Base-by-base conservation (phyloP, 1,284 basidiomycete genomes). In the Macrocystidia cucumis region DNA sequence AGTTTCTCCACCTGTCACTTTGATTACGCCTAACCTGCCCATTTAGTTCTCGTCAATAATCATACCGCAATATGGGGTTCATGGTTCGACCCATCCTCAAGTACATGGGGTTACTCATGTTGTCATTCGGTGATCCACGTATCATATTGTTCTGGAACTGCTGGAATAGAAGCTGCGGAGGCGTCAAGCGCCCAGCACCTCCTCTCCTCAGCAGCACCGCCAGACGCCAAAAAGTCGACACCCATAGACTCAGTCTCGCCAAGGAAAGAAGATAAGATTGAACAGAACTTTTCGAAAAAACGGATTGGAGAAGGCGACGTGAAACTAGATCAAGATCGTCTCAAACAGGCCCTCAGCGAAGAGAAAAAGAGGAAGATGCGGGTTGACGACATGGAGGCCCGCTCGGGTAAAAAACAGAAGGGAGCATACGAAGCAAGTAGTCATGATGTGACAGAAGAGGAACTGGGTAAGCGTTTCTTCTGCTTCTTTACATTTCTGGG, bases 1-100 rank as follows among this genome's bases (percentile, higher is more conserved):
- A n/a, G n/a, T n/a, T n/a, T n/a, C 9, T 31, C 14, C 12, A 37
- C 17, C 38, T 34, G 26, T 20, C 32, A 36, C 37, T 33, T 5
- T 27, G 9, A 32, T 29, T 34, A 27, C 29, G 28, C 29, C 25
- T 35, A 29, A 35, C 28, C 35, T 47, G 26, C 45, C 6, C 25
- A 18, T 39, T 14, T 39, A 91, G 90, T 92, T n/a, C 80, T 73
- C 50, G 69, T 86, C 51, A 93, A 93, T 60, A 99, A 99, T 55
- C 96, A 99, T 53, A 90, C 82, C 0, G 63, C 78, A 2, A 80
- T 98, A 5, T 99, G 93, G 93, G 96, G 96, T 18, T 98, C 95
- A 21, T 98, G 82, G 81, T 98, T 89, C 59, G 81, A 90, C 50
- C 46, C 68, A 8, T 65, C 73, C 5, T 65, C 72, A 1, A 77